These are phyloP conservation scores for Pisolithus marmoratus DNA, from an alignment of 768 basidiomycete species.

Conservation along the genomic window DNA sequence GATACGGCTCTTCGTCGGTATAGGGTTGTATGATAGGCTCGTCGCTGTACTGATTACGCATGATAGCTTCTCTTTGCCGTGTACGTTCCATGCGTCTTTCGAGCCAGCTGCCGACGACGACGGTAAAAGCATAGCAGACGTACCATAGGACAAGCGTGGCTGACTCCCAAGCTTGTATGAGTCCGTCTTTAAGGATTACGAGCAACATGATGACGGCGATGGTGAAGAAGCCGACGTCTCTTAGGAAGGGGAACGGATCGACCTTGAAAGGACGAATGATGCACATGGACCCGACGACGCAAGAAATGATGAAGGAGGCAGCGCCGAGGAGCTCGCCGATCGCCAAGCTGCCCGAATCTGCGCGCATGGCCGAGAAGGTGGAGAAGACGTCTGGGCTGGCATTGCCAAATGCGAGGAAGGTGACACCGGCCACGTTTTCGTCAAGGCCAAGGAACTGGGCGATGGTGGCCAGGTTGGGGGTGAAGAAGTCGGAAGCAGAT, in stretches of 20 bases:
- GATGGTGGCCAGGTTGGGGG: constrained; percentile 90
- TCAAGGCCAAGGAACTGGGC: constrained; percentile 80
- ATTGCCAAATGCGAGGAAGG: constrained; percentile 95
- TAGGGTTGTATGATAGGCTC: constrained; percentile 36
- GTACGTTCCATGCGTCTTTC: constrained; percentile 46
- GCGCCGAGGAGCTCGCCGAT: constrained; percentile 95
- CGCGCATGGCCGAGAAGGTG: constrained; percentile 89
- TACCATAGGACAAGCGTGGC: constrained; percentile 68
- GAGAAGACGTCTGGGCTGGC: constrained; percentile 96
- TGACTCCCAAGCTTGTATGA: constrained; percentile 70
- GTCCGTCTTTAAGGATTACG: constrained; percentile 69
- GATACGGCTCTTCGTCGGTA: constrained; percentile 45
- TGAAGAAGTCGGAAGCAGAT: constrained; percentile 95
- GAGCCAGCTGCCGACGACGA: constrained; percentile 78
- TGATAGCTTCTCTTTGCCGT: constrained; percentile 42
- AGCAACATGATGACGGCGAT: constrained; percentile 73
- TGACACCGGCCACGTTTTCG: constrained; percentile 94
- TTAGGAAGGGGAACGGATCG: constrained; percentile 70
- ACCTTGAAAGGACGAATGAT: constrained; percentile 94
- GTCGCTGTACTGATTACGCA: constrained; percentile 53
- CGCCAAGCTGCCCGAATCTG: constrained; percentile 81
- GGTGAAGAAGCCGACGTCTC: constrained; percentile 96
- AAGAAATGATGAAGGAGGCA: constrained; percentile 91
- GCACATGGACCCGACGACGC: constrained; percentile 97
- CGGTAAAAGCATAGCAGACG: constrained; percentile 66